Evolutionary conservation across 148 eudicot genomes (phyloP), one percentile per base, ranked within the genome.

Genomic region (Rhododendron mucronatum): DNA sequence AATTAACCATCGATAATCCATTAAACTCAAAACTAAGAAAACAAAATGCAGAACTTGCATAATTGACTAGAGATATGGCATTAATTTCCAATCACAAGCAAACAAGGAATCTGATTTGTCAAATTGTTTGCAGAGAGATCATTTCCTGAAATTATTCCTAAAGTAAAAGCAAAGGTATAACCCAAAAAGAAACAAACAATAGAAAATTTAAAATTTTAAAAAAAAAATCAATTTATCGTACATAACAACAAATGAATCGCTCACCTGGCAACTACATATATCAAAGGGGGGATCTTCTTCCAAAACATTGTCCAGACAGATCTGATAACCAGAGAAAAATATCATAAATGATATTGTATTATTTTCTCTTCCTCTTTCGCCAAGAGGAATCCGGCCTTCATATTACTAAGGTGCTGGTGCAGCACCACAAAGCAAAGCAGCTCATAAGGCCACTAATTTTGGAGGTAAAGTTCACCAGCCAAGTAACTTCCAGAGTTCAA

Each of bases 231-330:
- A 35, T 78, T 57, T 18, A 53, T 44, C 12, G 20, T 41, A 1
- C 26, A 59, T 73, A 85, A 55, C 28, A n/a, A 23, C 59, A 28
- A 57, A 20, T 50, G 20, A 80, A 30, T 41, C 78, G 88, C 90
- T 84, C 35, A 95, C 99, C 98, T 97, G 99, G 89, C 99, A 97
- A 90, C 99, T 97, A 87, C 96, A 93, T 53, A 97, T 79, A 89
- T 97, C 99, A 89, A 97, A 97, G 30, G 99, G 98, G 23, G 93
- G 98, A 90, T 97, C 99, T 78, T 95, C 96, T 78, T 91, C 95
- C 90, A 97, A 90, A 77, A 85, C 96, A 83, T 88, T 91, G 89
- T 95, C 99, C 80, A 97, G 83, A 53, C 89, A 93, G 83, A 94
- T 94, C 99, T 97, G 93, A 53, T 89, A 86, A 81, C 33, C n/a